Conservation (phyloP, 257 asterid genomes). For the Petunia axillaris region DNA sequence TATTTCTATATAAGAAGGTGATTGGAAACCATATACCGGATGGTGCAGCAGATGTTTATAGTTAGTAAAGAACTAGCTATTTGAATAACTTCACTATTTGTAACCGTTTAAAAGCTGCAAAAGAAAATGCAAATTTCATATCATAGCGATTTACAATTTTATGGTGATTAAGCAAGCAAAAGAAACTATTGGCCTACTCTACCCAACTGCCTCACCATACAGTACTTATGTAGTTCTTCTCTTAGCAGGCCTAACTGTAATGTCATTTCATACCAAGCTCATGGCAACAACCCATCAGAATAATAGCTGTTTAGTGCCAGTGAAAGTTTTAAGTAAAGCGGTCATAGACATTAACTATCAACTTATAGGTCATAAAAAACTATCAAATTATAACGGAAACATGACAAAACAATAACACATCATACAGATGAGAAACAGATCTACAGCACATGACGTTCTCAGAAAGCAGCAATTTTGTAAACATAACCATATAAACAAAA, state of each 20-base stretch:
- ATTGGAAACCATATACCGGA: background rate
- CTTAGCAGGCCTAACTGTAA: background rate
- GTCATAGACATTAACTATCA: background rate
- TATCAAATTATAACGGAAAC: background rate
- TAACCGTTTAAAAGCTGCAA: background rate
- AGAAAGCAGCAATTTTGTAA: background rate
- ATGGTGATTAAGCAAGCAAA: background rate
- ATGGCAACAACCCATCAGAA: background rate
- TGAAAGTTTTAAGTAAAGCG: background rate
- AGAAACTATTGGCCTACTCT: background rate
- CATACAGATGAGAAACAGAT: constrained; percentile 7
- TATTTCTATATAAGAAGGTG: background rate
- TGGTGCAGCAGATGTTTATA: constrained; percentile 15
- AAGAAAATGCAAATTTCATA: background rate
- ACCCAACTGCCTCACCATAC: background rate
- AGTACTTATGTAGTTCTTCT: background rate
- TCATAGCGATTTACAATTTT: background rate
- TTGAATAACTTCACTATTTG: background rate
- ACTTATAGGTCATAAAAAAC: background rate
- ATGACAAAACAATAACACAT: background rate
- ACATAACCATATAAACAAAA: constrained; percentile 15
- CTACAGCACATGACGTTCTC: background rate
- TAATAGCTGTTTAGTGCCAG: background rate
- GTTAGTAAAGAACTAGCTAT: background rate
- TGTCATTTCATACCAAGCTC: background rate